phyloP scores from a whole-genome alignment of 2,329 filamentous ascomycete genomes.

The Elsinoe perseae region DNA sequence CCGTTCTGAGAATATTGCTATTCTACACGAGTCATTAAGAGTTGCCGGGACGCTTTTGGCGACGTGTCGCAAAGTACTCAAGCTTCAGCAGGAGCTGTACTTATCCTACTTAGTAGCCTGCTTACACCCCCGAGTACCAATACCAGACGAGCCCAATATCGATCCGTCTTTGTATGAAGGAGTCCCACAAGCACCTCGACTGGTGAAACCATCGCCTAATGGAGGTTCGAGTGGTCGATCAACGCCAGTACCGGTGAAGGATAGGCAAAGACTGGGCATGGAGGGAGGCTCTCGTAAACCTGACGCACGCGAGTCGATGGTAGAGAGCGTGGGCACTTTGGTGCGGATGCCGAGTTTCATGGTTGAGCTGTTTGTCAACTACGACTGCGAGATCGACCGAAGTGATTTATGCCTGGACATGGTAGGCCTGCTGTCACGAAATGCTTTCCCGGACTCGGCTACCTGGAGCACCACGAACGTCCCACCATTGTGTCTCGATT shows the following conservation, averaged over 20 bases:
- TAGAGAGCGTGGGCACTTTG: constrained; percentile 87
- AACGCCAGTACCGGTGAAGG: constrained; percentile 85
- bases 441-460: constrained; percentile 91
- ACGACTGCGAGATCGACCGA: constrained; percentile 89
- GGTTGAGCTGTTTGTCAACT: constrained; percentile 93
- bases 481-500: constrained; percentile 86
- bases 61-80: constrained; percentile 82
- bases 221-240: constrained; percentile 71
- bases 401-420: constrained; percentile 92
- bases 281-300: constrained; percentile 88
- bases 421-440: constrained; percentile 83
- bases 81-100: constrained; percentile 93
- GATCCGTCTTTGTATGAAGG: constrained; percentile 87
- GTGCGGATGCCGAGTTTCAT: constrained; percentile 91
- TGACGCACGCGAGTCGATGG: constrained; percentile 95
- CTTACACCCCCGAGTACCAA: constrained; percentile 86
- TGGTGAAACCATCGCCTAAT: constrained; percentile 70
- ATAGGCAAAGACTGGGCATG: constrained; percentile 83
- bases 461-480: constrained; percentile 99
- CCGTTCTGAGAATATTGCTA: constrained; percentile 89
- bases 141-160: constrained; percentile 82
- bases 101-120: constrained; percentile 90
- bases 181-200: constrained; percentile 81
- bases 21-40: constrained; percentile 84
- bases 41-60: constrained; percentile 86